Percentiles rank a stretch among this genome's conserved stretches.
Evolutionary conservation across 345 rosid genomes (phyloP).

Genomic region (Mangifera indica): DNA sequence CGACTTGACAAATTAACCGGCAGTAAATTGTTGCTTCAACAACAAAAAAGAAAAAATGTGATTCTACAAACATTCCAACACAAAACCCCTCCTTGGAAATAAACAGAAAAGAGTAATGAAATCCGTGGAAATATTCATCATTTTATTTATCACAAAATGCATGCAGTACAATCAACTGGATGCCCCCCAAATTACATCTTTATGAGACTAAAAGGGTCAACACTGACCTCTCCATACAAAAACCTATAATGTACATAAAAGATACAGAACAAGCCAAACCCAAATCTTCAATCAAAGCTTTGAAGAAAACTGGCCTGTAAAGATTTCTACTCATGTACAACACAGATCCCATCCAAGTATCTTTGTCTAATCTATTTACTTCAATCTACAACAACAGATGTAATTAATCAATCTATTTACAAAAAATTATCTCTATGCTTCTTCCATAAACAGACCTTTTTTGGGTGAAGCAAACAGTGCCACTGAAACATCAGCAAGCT

Average conservation of each 20-base stretch:
- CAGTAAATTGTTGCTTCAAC: background rate
- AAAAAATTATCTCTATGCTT: background rate
- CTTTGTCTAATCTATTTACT: background rate
- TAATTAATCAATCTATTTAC: constrained; percentile 14
- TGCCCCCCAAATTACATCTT: constrained; percentile 8
- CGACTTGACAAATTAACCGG: background rate
- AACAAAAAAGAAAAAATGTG: background rate
- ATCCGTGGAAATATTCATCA: constrained; percentile 4
- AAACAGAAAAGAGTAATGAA: background rate
- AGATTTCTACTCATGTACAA: constrained; percentile 25
- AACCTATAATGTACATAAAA: constrained; percentile 22
- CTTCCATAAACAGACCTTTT: constrained; percentile 18
- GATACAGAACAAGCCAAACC: constrained; percentile 33
- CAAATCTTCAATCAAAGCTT: constrained; percentile 31
- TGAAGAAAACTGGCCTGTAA: constrained; percentile 31
- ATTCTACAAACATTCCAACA: constrained; percentile 1
- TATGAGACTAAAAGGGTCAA: constrained; percentile 20
- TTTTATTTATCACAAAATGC: constrained; percentile 8
- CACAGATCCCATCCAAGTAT: constrained; percentile 7
- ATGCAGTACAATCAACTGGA: constrained; percentile 1
- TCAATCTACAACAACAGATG: constrained; percentile 27
- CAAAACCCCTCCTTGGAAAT: background rate
- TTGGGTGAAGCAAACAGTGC: constrained; percentile 47
- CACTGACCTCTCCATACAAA: constrained; percentile 21
- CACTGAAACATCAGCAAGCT: constrained; percentile 47